These are phyloP conservation scores for Hanseniaspora jakobsenii DNA, from an alignment of 805 yeast genomes.

Conservation along the genomic window DNA sequence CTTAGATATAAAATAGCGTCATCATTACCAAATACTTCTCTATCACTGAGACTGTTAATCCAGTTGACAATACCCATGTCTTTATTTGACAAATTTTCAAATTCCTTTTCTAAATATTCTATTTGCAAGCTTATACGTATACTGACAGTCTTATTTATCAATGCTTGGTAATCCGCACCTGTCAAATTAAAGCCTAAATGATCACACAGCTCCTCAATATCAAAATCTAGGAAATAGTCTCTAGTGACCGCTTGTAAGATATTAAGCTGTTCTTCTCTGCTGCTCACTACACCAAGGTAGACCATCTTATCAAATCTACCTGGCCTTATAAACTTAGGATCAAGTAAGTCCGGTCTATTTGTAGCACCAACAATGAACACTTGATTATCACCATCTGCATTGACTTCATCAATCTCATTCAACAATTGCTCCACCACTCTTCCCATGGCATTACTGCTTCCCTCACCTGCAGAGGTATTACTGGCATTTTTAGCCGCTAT, in stretches of 20 bases:
- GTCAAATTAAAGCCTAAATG: conserved; percentile 55
- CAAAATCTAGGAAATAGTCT: conserved; percentile 52
- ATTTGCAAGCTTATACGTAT: conserved; percentile 93
- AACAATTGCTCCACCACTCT: conserved; percentile 89
- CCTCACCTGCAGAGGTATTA: conserved; percentile 61
- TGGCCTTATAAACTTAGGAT: conserved; percentile 86
- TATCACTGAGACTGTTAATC: conserved; percentile 54
- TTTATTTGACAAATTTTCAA: conserved; percentile 38
- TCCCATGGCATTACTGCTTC: conserved; percentile 98
- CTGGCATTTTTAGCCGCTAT: conserved; percentile 80
- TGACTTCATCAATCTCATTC: conserved; percentile 95
- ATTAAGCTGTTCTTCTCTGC: conserved; percentile 75
- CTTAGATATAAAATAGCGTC: not conserved
- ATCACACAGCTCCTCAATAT: conserved; percentile 54
- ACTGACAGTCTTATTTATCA: conserved; percentile 90
- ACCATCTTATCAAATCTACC: conserved; percentile 93
- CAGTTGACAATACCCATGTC: too few relatives aligned
- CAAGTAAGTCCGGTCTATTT: conserved; percentile 87
- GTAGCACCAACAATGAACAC: conserved; percentile 99
- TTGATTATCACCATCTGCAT: conserved; percentile 56
- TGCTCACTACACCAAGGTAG: conserved; percentile 84
- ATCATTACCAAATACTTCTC: conserved; percentile 7
- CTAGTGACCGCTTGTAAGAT: conserved; percentile 81
- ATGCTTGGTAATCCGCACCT: conserved; percentile 95
- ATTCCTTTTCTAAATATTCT: conserved; percentile 53